Conservation (phyloP, 441 rosid genomes). For the Geranium incanum region DNA sequence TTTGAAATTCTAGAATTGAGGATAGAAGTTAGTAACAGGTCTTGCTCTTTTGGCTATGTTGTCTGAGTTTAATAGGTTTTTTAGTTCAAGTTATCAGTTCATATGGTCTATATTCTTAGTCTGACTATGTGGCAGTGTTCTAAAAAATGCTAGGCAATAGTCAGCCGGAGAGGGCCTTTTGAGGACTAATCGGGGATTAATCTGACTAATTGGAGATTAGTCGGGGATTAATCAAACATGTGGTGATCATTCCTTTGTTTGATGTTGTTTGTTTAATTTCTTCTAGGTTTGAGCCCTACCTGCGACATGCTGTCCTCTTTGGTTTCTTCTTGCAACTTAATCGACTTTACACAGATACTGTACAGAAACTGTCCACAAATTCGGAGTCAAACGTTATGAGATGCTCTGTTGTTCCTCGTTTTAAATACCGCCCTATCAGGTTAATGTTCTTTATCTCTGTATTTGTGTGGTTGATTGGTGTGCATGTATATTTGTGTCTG, state of each 20-base stretch:
- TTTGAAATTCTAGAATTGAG: not conserved
- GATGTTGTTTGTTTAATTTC: slow-evolving; percentile 21
- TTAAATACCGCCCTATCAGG: slow-evolving; percentile 97
- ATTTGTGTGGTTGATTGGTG: slow-evolving; percentile 10
- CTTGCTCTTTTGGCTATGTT: not conserved
- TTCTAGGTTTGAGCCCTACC: slow-evolving; percentile 76
- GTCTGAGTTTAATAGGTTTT: not conserved
- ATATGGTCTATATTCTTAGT: not conserved
- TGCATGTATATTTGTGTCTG: slow-evolving; percentile 2
- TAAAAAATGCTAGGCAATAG: not conserved
- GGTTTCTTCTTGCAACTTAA: slow-evolving; percentile 96
- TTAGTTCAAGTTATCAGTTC: not conserved
- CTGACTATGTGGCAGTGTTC: not conserved
- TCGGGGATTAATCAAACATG: too few relatives aligned
- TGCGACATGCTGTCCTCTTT: slow-evolving; percentile 91
- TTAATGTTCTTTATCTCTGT: slow-evolving; percentile 15
- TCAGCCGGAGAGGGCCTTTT: too few relatives aligned
- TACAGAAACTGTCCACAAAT: slow-evolving; percentile 80
- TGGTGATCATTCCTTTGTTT: slow-evolving; percentile 9
- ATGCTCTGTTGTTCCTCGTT: slow-evolving; percentile 88
- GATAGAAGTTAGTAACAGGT: not conserved
- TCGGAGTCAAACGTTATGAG: slow-evolving; percentile 91
- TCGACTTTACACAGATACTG: slow-evolving; percentile 73
- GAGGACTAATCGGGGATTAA: too few relatives aligned
- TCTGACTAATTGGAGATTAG: too few relatives aligned